These are phyloP conservation scores for Pseudocercospora eumusae DNA, from an alignment of 2,329 filamentous ascomycete genomes.

Conservation along the genomic window DNA sequence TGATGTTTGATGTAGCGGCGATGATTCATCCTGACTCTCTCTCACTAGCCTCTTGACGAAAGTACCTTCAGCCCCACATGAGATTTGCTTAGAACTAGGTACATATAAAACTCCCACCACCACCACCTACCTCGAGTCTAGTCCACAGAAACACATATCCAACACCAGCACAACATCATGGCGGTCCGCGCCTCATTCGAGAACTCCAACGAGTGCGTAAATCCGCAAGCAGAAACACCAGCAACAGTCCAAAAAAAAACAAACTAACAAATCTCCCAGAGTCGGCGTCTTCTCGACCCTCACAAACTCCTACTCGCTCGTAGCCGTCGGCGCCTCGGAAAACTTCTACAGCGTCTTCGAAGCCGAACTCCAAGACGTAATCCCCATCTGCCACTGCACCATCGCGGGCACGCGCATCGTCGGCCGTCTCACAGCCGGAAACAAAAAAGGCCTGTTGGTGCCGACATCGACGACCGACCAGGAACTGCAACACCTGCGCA, in stretches of 20 bases:
- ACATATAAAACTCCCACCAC: not conserved
- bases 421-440: constrained; percentile 90
- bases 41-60: not conserved
- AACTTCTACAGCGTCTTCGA: constrained; percentile 99
- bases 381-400: constrained; percentile 94
- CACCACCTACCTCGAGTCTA: not conserved
- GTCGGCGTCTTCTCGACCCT: constrained; percentile 96
- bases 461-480: constrained; percentile 96
- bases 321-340: constrained; percentile 91
- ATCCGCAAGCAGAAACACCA: no score
- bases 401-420: constrained; percentile 97
- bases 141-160: not conserved
- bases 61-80: not conserved
- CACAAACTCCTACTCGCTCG: constrained; percentile 94
- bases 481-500: constrained; percentile 94
- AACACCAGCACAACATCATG: constrained; percentile 42
- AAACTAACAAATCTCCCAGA: constrained; percentile 53
- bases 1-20: not conserved
- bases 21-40: not conserved
- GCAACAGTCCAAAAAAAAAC: not conserved
- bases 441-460: constrained; percentile 94
- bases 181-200: constrained; percentile 68
- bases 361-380: constrained; percentile 93
- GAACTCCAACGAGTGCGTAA: constrained; percentile 88
- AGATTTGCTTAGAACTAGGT: no score